Evolutionary conservation across 257 asterid genomes (phyloP).

Genomic region (Lycium ferocissimum): DNA sequence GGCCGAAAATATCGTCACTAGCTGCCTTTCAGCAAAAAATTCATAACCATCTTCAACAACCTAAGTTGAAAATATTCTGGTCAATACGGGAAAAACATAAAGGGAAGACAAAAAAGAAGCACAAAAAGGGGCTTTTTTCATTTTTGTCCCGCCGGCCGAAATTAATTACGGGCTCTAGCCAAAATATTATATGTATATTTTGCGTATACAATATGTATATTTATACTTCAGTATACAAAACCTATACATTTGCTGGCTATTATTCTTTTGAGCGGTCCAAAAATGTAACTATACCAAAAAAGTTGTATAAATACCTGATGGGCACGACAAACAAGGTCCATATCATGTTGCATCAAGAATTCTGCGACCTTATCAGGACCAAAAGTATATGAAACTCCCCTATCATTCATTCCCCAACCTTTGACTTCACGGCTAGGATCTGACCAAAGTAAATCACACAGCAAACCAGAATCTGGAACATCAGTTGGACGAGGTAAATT

Average conservation of each 20-base stretch:
- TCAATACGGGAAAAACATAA: slow-evolving; percentile 23
- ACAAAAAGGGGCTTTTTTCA: too few relatives aligned
- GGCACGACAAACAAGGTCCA: slow-evolving; percentile 86
- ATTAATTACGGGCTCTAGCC: too few relatives aligned
- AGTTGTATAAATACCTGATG: slow-evolving; percentile 63
- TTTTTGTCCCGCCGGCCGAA: too few relatives aligned
- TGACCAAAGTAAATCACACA: slow-evolving; percentile 81
- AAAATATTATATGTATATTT: too few relatives aligned
- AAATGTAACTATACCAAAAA: too few relatives aligned
- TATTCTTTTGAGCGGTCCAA: too few relatives aligned
- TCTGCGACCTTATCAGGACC: slow-evolving; percentile 85
- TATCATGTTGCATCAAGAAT: slow-evolving; percentile 77
- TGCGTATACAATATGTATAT: too few relatives aligned
- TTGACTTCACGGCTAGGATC: slow-evolving; percentile 74
- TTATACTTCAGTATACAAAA: too few relatives aligned
- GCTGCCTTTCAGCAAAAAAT: slow-evolving; percentile 82
- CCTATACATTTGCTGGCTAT: too few relatives aligned
- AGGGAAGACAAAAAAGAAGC: slow-evolving; percentile 22
- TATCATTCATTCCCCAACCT: slow-evolving; percentile 87
- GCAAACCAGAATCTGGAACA: slow-evolving; percentile 77
- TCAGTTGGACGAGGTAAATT: slow-evolving; percentile 72
- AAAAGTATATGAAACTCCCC: slow-evolving; percentile 80
- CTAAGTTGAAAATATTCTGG: slow-evolving; percentile 43
- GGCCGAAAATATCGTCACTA: slow-evolving; percentile 84
- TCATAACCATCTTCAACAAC: slow-evolving; percentile 92